Evolutionary conservation across 2,329 filamentous ascomycete genomes (phyloP).

Genomic region (Aspergillus fischeri): DNA sequence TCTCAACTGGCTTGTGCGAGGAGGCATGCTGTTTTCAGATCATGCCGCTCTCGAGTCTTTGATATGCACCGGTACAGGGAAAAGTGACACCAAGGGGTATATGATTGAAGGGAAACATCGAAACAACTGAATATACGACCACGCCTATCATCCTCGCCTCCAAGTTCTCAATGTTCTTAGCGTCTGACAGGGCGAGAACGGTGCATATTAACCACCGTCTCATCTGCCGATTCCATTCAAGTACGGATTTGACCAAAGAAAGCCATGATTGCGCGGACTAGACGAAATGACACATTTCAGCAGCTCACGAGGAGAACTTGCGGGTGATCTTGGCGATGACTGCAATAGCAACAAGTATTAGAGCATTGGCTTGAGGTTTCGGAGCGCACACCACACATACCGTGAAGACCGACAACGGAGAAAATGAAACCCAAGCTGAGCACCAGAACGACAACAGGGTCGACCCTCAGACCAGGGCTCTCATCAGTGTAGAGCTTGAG

Average conservation of each 20-base stretch:
- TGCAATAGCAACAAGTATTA: constrained; percentile 37
- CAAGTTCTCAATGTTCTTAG: background rate
- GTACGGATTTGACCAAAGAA: background rate
- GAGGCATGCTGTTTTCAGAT: background rate
- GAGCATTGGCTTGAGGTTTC: constrained; percentile 10
- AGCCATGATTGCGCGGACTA: background rate
- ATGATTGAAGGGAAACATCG: constrained; percentile 3
- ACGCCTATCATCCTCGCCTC: background rate
- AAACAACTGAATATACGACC: background rate
- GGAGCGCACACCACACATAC: constrained; percentile 53
- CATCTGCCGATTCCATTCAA: background rate
- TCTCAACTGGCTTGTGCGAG: background rate
- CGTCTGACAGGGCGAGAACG: background rate
- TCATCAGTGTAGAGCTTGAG: constrained; percentile 98
- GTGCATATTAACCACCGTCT: background rate
- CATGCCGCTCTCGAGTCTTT: background rate
- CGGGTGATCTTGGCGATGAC: constrained; percentile 95
- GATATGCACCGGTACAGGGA: background rate
- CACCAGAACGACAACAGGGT: constrained; percentile 94
- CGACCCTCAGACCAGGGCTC: constrained; percentile 93
- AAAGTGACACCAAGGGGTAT: background rate
- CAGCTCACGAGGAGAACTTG: constrained; percentile 63
- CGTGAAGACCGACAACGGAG: constrained; percentile 93
- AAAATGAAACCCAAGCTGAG: constrained; percentile 98
- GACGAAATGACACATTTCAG: background rate